phyloP scores from a whole-genome alignment of 1,139 yeast genomes.

The Suhomyces ambrosiae region DNA sequence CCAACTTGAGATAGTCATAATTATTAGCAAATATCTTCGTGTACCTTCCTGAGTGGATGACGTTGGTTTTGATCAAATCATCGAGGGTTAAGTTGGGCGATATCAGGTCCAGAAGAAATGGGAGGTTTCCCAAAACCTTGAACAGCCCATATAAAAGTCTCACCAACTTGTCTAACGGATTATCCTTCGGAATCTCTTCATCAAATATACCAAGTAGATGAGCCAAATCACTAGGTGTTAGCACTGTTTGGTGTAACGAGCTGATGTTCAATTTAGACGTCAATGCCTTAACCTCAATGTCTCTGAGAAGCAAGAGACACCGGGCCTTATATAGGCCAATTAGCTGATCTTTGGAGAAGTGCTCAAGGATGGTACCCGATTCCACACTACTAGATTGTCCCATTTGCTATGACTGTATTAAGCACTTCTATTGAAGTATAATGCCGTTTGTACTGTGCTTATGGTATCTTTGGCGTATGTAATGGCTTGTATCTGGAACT shows the following conservation, averaged over 20 bases:
- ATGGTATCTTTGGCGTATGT: no score
- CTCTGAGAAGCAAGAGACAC: slow-evolving; percentile 23
- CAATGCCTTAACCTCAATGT: slow-evolving; percentile 29
- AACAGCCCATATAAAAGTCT: slow-evolving; percentile 26
- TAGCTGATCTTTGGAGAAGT: slow-evolving; percentile 24
- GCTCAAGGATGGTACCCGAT: slow-evolving; percentile 15
- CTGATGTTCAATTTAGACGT: slow-evolving; percentile 26
- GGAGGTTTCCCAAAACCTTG: slow-evolving; percentile 33
- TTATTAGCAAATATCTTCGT: slow-evolving; percentile 23
- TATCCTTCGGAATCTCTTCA: slow-evolving; percentile 15
- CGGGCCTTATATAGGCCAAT: slow-evolving; percentile 24
- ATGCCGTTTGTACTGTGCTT: no score
- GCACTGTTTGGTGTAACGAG: slow-evolving; percentile 20
- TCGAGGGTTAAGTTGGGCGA: slow-evolving; percentile 22
- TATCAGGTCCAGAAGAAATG: slow-evolving; percentile 28
- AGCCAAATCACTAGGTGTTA: slow-evolving; percentile 27
- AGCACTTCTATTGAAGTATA: no score
- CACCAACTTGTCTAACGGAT: slow-evolving; percentile 5
- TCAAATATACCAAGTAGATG: slow-evolving; percentile 23
- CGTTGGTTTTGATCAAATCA: slow-evolving; percentile 28
- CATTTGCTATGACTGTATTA: no score
- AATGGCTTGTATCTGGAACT: no score
- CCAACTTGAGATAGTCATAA: slow-evolving; percentile 27
- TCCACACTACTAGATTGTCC: slow-evolving; percentile 26
- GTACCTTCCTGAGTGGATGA: slow-evolving; percentile 31